These are phyloP conservation scores for Ogataea naganishii DNA, from an alignment of 805 yeast genomes.

Conservation along the genomic window DNA sequence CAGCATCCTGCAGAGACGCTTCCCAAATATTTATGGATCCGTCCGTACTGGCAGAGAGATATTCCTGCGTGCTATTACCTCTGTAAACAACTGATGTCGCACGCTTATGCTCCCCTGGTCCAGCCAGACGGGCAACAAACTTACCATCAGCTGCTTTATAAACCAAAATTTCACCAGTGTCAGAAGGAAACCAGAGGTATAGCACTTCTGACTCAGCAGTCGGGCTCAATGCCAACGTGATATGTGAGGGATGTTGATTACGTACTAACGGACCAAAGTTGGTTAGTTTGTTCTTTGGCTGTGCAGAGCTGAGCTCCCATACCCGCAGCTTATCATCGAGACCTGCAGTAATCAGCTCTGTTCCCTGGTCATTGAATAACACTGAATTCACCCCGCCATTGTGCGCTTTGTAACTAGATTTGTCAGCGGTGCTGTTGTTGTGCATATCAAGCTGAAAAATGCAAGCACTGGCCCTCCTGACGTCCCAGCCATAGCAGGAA, in stretches of 20 bases:
- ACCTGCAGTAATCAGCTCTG: constrained; percentile 56
- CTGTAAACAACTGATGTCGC: constrained; percentile 45
- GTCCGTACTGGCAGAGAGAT: constrained; percentile 55
- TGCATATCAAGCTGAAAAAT: constrained; percentile 46
- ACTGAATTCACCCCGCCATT: constrained; percentile 73
- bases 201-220: constrained; percentile 44
- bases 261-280: constrained; percentile 76
- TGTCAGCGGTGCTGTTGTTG: constrained; percentile 13
- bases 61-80: constrained; percentile 35
- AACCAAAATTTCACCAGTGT: constrained; percentile 60
- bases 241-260: constrained; percentile 49
- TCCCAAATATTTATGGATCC: constrained; percentile 61
- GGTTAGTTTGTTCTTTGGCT: constrained; percentile 45
- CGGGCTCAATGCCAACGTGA: constrained; percentile 47
- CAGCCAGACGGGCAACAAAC: constrained; percentile 45
- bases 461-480: constrained; percentile 59
- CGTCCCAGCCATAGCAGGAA: constrained; percentile 77
- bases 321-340: constrained; percentile 72
- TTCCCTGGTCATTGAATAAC: constrained; percentile 63
- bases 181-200: constrained; percentile 63
- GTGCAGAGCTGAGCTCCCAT: constrained; percentile 60
- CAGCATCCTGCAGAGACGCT: too few relatives aligned
- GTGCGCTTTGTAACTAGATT: constrained; percentile 50
- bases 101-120: constrained; percentile 33
- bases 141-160: constrained; percentile 55